Evolutionary conservation across 1,139 yeast genomes (phyloP), one percentile per base, ranked within the genome.

Genomic region (Sugiyamaella japonica): DNA sequence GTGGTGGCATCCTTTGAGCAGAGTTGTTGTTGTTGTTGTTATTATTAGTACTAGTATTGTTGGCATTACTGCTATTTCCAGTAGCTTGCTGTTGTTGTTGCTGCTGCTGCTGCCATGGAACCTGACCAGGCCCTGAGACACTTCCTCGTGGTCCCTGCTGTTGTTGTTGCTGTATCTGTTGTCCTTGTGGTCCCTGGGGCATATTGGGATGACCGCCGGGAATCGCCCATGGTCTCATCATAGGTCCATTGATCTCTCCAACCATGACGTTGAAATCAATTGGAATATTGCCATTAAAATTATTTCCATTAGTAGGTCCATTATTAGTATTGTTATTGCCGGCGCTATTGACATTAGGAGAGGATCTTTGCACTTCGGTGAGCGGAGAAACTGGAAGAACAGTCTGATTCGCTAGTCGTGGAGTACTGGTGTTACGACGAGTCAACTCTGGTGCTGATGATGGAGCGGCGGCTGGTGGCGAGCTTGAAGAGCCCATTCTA

Each of bases 321-420:
- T 28, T 50, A 34, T 31, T 37, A 31, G 46, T 50, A 48, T 46
- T 48, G 46, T 39, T 20, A 44, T 46, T 51, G 28, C 48, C 46
- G 7, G 17, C 48, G 32, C 34, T 44, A 39, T 31, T 38, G 37
- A 50, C 44, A 45, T 54, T 56, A 13, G 62, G 63, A 13, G 61
- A 48, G 15, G 56, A 49, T 37, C 61, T 53, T 34, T 48, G 58
- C 15, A 55, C 61, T 12, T 46, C 56, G 8, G 63, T 59, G 45
- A 61, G 53, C 6, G 71, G 71, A 7, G 72, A 66, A 20, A 63
- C 67, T 2, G 72, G 69, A 1, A 71, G 68, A 8, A 62, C 59
- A n/a, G 65, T 63, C 54, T 66, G 70, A 51, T 68, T 68, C 17
- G 63, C 56, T 9, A 54, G 46, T 13, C 57, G 23, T 3, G 57